A percentile compares a stretch with the other conserved stretches of the same genome.
Evolutionary conservation across 805 yeast species (phyloP).

Genomic region (Jamesozyma rosinii): DNA sequence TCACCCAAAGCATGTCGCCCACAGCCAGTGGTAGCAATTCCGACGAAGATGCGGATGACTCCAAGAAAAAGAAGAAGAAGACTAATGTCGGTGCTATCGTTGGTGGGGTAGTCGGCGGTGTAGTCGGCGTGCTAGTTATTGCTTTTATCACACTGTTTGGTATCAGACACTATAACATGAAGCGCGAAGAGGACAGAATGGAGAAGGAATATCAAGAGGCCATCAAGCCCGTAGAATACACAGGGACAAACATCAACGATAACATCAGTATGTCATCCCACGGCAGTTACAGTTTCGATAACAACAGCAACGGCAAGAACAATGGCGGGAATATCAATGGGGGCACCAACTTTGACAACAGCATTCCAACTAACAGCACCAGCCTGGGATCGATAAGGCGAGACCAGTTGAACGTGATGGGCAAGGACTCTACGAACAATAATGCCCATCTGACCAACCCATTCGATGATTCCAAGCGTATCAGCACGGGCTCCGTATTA

Average conservation of each 20-base stretch:
- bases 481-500: conserved; percentile 78
- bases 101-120: conserved; percentile 54
- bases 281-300: conserved; percentile 5
- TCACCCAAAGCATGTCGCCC: conserved; percentile 13
- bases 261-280: conserved; percentile 5
- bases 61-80: conserved; percentile 10
- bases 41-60: conserved; percentile 1
- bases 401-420: neutral
- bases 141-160: conserved; percentile 34
- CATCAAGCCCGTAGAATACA: conserved; percentile 37
- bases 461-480: conserved; percentile 69
- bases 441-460: conserved; percentile 37
- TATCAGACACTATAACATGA: conserved; percentile 32
- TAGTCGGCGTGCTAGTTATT: conserved; percentile 37
- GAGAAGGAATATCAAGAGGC: conserved; percentile 53
- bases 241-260: conserved; percentile 3
- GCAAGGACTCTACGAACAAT: conserved; percentile 14
- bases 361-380: neutral
- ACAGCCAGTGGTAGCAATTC: conserved; percentile 7
- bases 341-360: conserved; percentile 1
- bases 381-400: neutral
- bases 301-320: conserved; percentile 1
- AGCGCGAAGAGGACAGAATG: conserved; percentile 39
- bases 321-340: neutral
- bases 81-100: conserved; percentile 47